Conservation (phyloP, 148 eudicot genomes). For the Salicornia ramosissima region DNA sequence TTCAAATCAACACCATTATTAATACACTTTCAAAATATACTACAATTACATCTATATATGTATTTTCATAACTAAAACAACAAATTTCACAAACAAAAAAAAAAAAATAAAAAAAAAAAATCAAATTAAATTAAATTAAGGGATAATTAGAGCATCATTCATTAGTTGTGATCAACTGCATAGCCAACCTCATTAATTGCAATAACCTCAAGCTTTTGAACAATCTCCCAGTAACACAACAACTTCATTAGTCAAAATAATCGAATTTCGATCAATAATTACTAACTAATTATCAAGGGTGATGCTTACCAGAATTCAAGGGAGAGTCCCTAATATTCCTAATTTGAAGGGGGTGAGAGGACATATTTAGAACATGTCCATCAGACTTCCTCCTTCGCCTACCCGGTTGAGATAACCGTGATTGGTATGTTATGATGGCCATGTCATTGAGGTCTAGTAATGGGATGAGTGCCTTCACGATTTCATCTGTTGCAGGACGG, state of each 20-base stretch:
- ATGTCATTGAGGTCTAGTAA: slow-evolving; percentile 73
- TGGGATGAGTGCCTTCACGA: slow-evolving; percentile 64
- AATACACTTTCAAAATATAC: neutral
- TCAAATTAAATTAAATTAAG: neutral
- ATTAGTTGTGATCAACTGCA: slow-evolving; percentile 5
- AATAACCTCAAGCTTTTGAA: neutral
- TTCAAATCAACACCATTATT: slow-evolving; percentile 3
- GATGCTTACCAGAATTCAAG: slow-evolving; percentile 45
- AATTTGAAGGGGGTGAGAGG: slow-evolving; percentile 37
- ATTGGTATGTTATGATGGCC: slow-evolving; percentile 64
- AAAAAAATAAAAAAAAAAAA: neutral
- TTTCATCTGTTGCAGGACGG: slow-evolving; percentile 87
- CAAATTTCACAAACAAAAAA: slow-evolving; percentile 9
- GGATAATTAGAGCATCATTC: neutral
- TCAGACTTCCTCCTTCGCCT: slow-evolving; percentile 72
- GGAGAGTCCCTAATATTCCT: slow-evolving; percentile 48
- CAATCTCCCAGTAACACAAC: neutral
- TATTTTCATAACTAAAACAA: neutral
- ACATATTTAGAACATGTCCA: slow-evolving; percentile 37
- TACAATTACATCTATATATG: slow-evolving; percentile 17
- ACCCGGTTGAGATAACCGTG: slow-evolving; percentile 59
- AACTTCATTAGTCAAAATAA: too few species aligned
- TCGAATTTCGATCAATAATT: too few species aligned
- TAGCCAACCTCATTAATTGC: neutral
- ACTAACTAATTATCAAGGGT: slow-evolving; percentile 15